Conservation (phyloP, 768 basidiomycete genomes). For the Suillus decipiens region DNA sequence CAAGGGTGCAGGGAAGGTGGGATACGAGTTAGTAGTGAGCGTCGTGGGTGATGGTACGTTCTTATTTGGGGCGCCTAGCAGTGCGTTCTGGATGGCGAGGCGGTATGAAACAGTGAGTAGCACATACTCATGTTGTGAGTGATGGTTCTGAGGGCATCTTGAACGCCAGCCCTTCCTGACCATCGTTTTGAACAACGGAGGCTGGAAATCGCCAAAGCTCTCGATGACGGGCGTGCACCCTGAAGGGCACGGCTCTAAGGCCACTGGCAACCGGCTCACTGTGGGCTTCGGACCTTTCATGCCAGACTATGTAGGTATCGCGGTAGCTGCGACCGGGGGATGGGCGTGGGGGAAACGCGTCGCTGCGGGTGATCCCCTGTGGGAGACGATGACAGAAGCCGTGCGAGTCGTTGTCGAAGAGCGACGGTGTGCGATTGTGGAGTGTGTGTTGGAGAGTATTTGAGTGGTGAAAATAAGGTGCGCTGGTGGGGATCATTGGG, state of each 20-base stretch:
- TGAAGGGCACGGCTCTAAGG: conserved; percentile 48
- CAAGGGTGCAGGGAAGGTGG: conserved; percentile 23
- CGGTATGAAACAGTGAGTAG: conserved; percentile 60
- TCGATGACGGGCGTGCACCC: conserved; percentile 72
- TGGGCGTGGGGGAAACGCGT: conserved; percentile 60
- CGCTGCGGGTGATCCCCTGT: conserved; percentile 28
- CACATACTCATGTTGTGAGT: neutral
- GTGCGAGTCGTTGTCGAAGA: conserved; percentile 58
- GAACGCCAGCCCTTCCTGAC: conserved; percentile 63
- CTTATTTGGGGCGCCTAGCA: conserved; percentile 64
- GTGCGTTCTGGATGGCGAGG: conserved; percentile 74
- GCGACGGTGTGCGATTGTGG: conserved; percentile 63
- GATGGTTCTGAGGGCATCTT: neutral
- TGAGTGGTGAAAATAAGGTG: conserved; percentile 18
- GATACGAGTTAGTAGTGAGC: conserved; percentile 54
- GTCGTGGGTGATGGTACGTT: conserved; percentile 74
- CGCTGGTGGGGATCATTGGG: neutral
- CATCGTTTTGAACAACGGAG: conserved; percentile 71
- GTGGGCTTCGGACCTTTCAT: conserved; percentile 64
- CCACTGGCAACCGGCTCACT: conserved; percentile 49
- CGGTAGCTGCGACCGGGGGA: conserved; percentile 66
- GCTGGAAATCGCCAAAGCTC: conserved; percentile 64
- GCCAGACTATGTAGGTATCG: conserved; percentile 64
- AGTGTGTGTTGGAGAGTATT: conserved; percentile 53
- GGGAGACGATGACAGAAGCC: conserved; percentile 45